Evolutionary conservation across 169 alveolate genomes (phyloP).

Genomic region (Eimeria praecox): DNA sequence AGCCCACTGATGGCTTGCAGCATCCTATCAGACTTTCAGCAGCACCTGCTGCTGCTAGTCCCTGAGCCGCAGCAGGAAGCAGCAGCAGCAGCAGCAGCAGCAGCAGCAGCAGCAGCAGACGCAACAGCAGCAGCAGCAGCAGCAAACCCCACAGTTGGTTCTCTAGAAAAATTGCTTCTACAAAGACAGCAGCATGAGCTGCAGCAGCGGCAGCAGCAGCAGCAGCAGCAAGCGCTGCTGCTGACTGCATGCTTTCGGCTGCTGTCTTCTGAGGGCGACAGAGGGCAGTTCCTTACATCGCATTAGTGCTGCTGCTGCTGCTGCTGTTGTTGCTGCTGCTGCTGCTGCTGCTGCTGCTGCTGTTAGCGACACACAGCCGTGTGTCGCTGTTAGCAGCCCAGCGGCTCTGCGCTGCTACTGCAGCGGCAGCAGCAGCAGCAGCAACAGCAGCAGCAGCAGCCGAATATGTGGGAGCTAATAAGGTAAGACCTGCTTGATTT

Average conservation of each 20-base stretch:
- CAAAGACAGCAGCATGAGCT: constrained; percentile 12
- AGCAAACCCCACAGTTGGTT: neutral
- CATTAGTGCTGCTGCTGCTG: neutral
- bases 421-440: neutral
- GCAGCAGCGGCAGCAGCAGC: constrained; percentile 67
- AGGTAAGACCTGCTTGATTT: too few relatives aligned
- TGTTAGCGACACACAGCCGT: neutral
- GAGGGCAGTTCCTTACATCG: neutral
- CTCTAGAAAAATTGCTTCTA: neutral
- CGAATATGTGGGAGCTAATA: neutral
- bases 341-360: neutral
- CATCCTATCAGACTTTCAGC: constrained; percentile 34
- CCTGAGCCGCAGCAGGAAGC: neutral
- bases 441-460: constrained; percentile 4
- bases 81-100: constrained; percentile 32
- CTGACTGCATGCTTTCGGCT: constrained; percentile 19
- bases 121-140: constrained; percentile 54
- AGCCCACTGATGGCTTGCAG: neutral
- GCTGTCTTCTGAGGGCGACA: neutral
- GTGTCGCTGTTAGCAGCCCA: neutral
- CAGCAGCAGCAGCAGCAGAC: constrained; percentile 18
- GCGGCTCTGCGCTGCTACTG: neutral
- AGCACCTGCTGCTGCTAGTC: constrained; percentile 63
- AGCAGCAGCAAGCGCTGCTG: constrained; percentile 58
- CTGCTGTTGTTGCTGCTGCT: constrained; percentile 36